These are phyloP conservation scores for Penicillium egyptiacum DNA, from an alignment of 495 filamentous ascomycete genomes.

Conservation along the genomic window DNA sequence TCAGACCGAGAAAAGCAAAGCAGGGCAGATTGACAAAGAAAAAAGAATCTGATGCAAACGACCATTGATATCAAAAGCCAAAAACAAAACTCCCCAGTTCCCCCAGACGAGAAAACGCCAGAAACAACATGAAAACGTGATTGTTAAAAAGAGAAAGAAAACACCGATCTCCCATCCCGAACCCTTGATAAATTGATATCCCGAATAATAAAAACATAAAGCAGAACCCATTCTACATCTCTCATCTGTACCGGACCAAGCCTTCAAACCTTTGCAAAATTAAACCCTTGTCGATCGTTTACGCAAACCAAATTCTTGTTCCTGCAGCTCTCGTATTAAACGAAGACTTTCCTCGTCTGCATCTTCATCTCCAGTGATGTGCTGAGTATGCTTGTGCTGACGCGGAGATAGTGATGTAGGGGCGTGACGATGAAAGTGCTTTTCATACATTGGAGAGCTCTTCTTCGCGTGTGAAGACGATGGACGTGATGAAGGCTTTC, in stretches of 20 bases:
- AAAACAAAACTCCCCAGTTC: constrained; percentile 8
- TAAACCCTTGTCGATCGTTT: constrained; percentile 33
- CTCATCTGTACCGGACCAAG: neutral
- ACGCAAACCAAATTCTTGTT: constrained; percentile 59
- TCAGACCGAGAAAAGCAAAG: constrained; percentile 1
- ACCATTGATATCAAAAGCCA: constrained; percentile 12
- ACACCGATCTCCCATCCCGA: constrained; percentile 10
- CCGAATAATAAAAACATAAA: constrained; percentile 4
- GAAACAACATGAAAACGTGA: constrained; percentile 1
- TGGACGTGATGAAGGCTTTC: constrained; percentile 43
- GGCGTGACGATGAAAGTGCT: constrained; percentile 30
- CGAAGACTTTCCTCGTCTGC: constrained; percentile 55
- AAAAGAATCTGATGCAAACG: constrained; percentile 8
- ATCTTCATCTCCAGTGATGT: constrained; percentile 32
- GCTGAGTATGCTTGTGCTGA: constrained; percentile 35
- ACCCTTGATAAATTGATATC: constrained; percentile 10
- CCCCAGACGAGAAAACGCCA: constrained; percentile 10
- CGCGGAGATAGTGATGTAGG: constrained; percentile 35
- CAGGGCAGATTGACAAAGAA: neutral
- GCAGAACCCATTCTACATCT: neutral
- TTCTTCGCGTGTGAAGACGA: constrained; percentile 49
- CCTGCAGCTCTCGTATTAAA: constrained; percentile 57
- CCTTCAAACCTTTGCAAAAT: neutral
- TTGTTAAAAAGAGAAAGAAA: neutral
- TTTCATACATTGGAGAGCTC: constrained; percentile 43